Conservation (phyloP, 129 eudicot genomes). For the Lactuca saligna region DNA sequence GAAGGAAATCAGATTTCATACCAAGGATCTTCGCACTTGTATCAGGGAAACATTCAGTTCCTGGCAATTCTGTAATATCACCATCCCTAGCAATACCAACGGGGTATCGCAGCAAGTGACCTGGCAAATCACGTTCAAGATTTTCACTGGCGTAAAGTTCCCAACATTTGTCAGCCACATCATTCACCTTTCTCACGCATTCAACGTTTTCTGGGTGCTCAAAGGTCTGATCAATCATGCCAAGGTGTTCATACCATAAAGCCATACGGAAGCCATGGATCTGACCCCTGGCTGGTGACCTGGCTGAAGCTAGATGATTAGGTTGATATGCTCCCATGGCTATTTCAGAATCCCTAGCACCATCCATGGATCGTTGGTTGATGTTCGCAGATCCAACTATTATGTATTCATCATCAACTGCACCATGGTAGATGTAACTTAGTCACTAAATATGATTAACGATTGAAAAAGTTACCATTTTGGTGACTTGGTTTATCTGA, state of each 20-base stretch:
- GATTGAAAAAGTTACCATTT: background rate
- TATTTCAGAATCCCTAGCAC: conserved; percentile 73
- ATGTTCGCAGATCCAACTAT: conserved; percentile 83
- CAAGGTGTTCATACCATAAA: conserved; percentile 84
- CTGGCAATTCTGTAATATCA: conserved; percentile 52
- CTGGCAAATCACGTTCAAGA: conserved; percentile 65
- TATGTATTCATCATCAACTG: conserved; percentile 87
- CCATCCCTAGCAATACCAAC: conserved; percentile 57
- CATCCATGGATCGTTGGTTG: conserved; percentile 87
- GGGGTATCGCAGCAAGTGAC: conserved; percentile 78
- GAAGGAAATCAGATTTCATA: conserved; percentile 63
- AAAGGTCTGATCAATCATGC: conserved; percentile 64
- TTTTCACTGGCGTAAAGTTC: conserved; percentile 56
- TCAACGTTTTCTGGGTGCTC: conserved; percentile 53
- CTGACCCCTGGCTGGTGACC: conserved; percentile 66
- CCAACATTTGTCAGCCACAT: conserved; percentile 74
- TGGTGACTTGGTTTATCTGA: background rate
- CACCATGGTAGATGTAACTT: background rate
- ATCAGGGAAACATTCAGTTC: conserved; percentile 65
- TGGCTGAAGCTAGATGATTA: conserved; percentile 38
- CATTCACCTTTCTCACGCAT: conserved; percentile 59
- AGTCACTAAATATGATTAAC: background rate
- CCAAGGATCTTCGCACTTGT: conserved; percentile 73
- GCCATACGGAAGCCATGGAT: conserved; percentile 80
- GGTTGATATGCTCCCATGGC: conserved; percentile 93